Percentiles rank a stretch among this genome's conserved stretches.
Evolutionary conservation across 2,329 filamentous ascomycete species (phyloP).

Genomic region (Chrysosporium keratinophilum): DNA sequence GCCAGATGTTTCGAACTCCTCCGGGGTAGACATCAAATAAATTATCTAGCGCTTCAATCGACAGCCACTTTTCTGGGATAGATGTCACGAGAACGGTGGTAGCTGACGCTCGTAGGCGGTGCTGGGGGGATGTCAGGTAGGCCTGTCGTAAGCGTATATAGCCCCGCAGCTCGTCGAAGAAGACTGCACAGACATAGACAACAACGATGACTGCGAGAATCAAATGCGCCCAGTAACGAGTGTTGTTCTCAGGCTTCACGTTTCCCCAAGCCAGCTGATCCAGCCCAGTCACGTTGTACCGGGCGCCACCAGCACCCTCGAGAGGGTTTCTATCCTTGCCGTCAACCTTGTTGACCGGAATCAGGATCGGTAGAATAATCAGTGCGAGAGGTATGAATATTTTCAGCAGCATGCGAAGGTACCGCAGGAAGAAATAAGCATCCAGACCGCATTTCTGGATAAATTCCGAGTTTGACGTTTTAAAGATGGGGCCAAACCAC

Average conservation of each 20-base stretch:
- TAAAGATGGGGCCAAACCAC: slow-evolving; percentile 52
- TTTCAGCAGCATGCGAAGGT: slow-evolving; percentile 72
- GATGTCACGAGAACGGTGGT: slow-evolving; percentile 89
- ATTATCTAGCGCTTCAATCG: slow-evolving; percentile 64
- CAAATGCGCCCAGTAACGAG: slow-evolving; percentile 74
- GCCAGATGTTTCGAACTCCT: slow-evolving; percentile 90
- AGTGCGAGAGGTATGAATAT: slow-evolving; percentile 78
- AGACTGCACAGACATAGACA: slow-evolving; percentile 73
- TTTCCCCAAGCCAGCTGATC: slow-evolving; percentile 85
- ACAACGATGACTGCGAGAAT: slow-evolving; percentile 68
- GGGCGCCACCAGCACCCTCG: slow-evolving; percentile 21
- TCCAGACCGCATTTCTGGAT: slow-evolving; percentile 94
- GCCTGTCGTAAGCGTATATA: slow-evolving; percentile 92
- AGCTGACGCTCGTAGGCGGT: slow-evolving; percentile 82
- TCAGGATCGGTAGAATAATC: slow-evolving; percentile 70
- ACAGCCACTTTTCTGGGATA: slow-evolving; percentile 86
- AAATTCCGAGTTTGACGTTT: slow-evolving; percentile 64
- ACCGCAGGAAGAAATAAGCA: slow-evolving; percentile 94
- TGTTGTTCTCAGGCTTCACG: slow-evolving; percentile 53
- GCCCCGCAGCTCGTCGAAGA: slow-evolving; percentile 73
- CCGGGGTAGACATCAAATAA: slow-evolving; percentile 95
- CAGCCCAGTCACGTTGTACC: slow-evolving; percentile 52
- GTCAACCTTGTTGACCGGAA: slow-evolving; percentile 71
- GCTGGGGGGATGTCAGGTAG: slow-evolving; percentile 87
- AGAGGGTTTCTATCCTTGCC: slow-evolving; percentile 53